These are phyloP conservation scores for Solanum ossicruentum DNA, from an alignment of 257 asterid species.

Conservation along the genomic window DNA sequence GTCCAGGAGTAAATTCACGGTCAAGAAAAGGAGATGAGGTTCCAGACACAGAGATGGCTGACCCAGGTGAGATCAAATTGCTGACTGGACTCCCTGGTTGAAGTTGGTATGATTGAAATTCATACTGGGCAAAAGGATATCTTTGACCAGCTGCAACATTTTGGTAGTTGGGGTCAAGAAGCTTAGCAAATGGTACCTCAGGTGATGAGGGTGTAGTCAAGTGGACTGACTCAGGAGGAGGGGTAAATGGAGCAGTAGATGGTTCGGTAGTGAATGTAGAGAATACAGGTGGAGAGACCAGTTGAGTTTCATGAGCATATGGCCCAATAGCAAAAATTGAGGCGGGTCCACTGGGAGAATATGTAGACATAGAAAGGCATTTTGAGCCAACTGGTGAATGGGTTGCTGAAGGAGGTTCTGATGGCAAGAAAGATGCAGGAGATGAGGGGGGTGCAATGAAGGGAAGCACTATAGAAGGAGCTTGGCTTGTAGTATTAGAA, in stretches of 20 bases:
- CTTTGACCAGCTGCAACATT: conserved; percentile 35
- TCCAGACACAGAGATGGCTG: conserved; percentile 88
- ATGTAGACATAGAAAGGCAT: conserved; percentile 54
- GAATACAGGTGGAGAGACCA: conserved; percentile 91
- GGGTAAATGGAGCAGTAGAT: conserved; percentile 91
- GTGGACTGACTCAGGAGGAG: conserved; percentile 87
- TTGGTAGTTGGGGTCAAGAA: conserved; percentile 62
- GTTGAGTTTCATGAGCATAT: conserved; percentile 78
- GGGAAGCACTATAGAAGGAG: conserved; percentile 50
- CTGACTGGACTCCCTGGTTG: conserved; percentile 96
- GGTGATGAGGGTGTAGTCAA: conserved; percentile 94
- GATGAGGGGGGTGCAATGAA: conserved; percentile 93
- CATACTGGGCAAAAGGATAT: conserved; percentile 46
- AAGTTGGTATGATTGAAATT: conserved; percentile 77
- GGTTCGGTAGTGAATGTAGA: conserved; percentile 90
- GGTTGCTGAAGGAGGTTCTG: conserved; percentile 71
- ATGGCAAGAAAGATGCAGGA: conserved; percentile 80
- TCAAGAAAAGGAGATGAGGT: conserved; percentile 79
- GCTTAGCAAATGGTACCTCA: conserved; percentile 92
- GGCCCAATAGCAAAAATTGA: conserved; percentile 92
- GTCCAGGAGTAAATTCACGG: conserved; percentile 35
- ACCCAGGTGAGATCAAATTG: conserved; percentile 84
- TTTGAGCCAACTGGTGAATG: conserved; percentile 65
- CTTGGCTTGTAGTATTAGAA: conserved; percentile 31
- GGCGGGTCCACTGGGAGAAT: conserved; percentile 73